Evolutionary conservation across 345 rosid genomes (phyloP).

Genomic region (Eucalyptus coolabah): DNA sequence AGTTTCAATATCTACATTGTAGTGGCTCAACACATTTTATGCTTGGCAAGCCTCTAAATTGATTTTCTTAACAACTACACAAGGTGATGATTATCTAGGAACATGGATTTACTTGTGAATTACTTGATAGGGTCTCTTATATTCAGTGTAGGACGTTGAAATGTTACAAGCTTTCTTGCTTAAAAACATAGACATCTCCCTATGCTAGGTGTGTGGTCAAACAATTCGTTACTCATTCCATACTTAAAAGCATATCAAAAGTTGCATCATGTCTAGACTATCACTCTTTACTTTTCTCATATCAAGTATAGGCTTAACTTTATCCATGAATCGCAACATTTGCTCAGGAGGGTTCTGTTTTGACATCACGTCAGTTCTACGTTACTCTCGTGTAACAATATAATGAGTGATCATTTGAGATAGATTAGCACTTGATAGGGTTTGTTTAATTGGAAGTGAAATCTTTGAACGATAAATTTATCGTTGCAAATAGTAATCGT

Average conservation of each 20-base stretch:
- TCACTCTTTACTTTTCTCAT: background rate
- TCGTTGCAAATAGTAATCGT: background rate
- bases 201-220: background rate
- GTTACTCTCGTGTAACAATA: rapidly evolving
- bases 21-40: background rate
- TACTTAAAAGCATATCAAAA: background rate
- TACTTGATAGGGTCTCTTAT: background rate
- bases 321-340: background rate
- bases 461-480: rapidly evolving
- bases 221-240: background rate
- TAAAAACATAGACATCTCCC: background rate
- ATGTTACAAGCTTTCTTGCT: background rate
- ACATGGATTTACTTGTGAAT: background rate
- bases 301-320: background rate
- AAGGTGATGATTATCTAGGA: background rate
- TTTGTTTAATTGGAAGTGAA: rapidly evolving
- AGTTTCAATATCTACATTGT: background rate
- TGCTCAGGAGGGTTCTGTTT: rapidly evolving
- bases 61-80: background rate
- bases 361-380: background rate
- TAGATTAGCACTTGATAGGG: background rate
- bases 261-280: background rate
- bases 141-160: background rate
- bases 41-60: background rate
- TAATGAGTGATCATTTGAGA: rapidly evolving